Conservation (phyloP, 768 basidiomycete species). For the Hortiboletus campestris region DNA sequence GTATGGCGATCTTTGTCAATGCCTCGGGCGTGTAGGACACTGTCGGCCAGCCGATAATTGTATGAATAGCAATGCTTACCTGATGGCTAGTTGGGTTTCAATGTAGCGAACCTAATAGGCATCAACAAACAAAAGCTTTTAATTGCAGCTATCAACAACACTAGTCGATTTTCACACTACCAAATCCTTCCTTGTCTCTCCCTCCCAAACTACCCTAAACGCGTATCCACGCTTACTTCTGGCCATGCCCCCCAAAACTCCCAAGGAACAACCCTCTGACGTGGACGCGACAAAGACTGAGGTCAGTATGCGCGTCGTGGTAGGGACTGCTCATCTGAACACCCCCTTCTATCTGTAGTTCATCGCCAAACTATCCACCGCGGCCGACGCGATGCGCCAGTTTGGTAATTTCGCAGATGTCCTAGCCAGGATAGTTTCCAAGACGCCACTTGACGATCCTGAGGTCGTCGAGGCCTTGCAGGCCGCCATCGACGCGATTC, state of each 20-base stretch:
- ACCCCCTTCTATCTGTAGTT: conserved; percentile 42
- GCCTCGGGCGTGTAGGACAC: conserved; percentile 10
- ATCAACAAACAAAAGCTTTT: conserved; percentile 42
- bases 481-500: conserved; percentile 31
- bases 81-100: conserved; percentile 39
- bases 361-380: conserved; percentile 48
- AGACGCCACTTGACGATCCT: conserved; percentile 34
- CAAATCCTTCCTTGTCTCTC: conserved; percentile 38
- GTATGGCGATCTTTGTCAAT: conserved; percentile 1
- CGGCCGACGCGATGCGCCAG: conserved; percentile 63
- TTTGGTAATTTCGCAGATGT: conserved; percentile 60
- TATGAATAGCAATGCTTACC: conserved; percentile 29
- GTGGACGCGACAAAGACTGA: conserved; percentile 29
- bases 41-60: conserved; percentile 13
- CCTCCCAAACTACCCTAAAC: conserved; percentile 22
- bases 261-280: conserved; percentile 27
- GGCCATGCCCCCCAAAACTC: conserved; percentile 26
- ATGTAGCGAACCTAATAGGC: conserved; percentile 35
- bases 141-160: conserved; percentile 39
- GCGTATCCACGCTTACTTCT: conserved; percentile 21
- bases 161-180: conserved; percentile 40
- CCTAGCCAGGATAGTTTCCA: conserved; percentile 50
- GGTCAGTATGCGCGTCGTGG: conserved; percentile 23
- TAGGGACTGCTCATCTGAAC: conserved; percentile 17
- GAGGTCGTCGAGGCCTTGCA: conserved; percentile 29